Evolutionary conservation across 371 early-diverging fungal genomes (phyloP), one percentile per base, ranked within the genome.

Genomic region (Conidiobolus incongruus): DNA sequence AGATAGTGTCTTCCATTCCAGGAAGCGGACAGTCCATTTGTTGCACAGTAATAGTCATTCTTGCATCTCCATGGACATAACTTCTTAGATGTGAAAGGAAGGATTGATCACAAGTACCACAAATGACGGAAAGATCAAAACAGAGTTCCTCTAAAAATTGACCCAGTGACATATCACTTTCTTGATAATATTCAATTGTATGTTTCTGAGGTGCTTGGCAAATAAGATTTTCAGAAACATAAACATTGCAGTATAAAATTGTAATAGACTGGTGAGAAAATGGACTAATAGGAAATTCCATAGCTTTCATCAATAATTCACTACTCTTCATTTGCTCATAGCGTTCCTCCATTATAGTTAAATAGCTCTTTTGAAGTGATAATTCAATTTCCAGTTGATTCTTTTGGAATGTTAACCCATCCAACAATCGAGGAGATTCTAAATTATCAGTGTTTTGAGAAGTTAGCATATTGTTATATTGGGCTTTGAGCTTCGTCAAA

Each of bases 121-220:
- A 92, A 2, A 58, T 47, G 17, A 54, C 54, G 4, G 62, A 59
- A 6, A 78, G 61, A 13, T 80, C 70, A 45, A 65, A 69, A 53
- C 76, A 75, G n/a, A 82, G 63, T 33, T 77, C 75, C 47, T 85
- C 77, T 20, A 94, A 59, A 47, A 81, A 92, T 52, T 80, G 79
- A 1, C 87, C 92, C 1, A 94, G 59, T 0, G 88, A 79, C 43
- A 77, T 61, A 53, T 94, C 95, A 4, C 72, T 66, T 12, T 65
- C 63, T n/a, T 54, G 43, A 49, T 92, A 89, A 43, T 81, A 94
- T 31, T 81, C 74, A 34, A 90, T 77, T 20, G 68, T 43, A 21
- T 76, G 76, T 20, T 74, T 56, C 28, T 72, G 70, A 0, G 89
- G 84, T 0, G 70, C 66, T 22, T 68, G 65, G 33, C 91, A 91